Base-by-base conservation (phyloP, 371 early-diverging fungal genomes). In the Cokeromyces recurvatus region DNA sequence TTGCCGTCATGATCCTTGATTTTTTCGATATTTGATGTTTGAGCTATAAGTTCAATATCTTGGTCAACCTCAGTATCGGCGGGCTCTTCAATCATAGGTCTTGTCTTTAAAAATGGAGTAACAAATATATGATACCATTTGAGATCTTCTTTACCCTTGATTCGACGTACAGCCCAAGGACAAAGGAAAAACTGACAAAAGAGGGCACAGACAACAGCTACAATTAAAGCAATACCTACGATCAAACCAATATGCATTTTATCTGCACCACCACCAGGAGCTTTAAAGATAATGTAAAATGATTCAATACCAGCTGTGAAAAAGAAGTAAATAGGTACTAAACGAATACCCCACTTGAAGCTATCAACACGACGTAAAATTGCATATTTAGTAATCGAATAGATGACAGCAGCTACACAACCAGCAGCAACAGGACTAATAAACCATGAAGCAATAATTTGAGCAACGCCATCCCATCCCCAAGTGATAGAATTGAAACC, bases 291-390 rank as follows among this genome's bases (percentile, higher is more conserved):
- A 38, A 90, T 77, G 57, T 85, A 90, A 59, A 87, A 82, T n/a
- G 71, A 59, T 40, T 82, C 79, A 56, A 93, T 82, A 38, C 63
- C 59, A 38, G 81, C 62, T 10, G 91, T 87, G 50, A 89, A 45
- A 46, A 80, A 83, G 55, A 91, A 87, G 66, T 87, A 92, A 49
- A 87, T 51, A n/a, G 94, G 94, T 31, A 92, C 78, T 37, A 86
- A 77, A 27, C 60, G 73, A 46, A 89, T 74, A 32, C 86, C 92
- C 32, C 85, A 81, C 40, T 80, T 74, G 53, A 91, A 77, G 14
- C 88, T 82, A 66, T 89, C 79, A 1, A 68, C 58, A 27, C 68
- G 67, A 24, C 75, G 66, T 22, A 90, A 68, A 27, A 90, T 77
- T 27, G 80, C 57, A 51, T 64, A 78, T 32, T 85, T 80, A 20